Percentiles rank a stretch among this genome's conserved stretches.
phyloP scores from a whole-genome alignment of 257 asterid genomes.

The Primulina huaijiensis region DNA sequence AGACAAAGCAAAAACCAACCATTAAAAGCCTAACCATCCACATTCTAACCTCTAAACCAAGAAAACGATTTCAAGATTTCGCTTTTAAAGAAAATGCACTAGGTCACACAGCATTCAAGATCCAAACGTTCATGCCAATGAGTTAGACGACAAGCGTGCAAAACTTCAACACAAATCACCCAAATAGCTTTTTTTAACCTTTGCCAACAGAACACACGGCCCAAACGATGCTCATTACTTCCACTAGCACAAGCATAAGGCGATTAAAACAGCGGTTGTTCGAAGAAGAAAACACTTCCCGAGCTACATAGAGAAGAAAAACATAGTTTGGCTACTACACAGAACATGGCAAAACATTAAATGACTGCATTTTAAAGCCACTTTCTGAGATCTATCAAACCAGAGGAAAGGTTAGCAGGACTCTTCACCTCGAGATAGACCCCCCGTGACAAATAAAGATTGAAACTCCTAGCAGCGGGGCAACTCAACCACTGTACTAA shows the following conservation, averaged over 20 bases:
- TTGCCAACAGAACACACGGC: constrained; percentile 10
- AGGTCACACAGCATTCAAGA: constrained; percentile 21
- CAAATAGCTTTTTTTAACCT: constrained; percentile 11
- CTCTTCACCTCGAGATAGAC: constrained; percentile 13
- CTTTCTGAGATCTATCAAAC: constrained; percentile 37
- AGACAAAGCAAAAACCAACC: constrained; percentile 44
- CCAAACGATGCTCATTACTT: constrained; percentile 1
- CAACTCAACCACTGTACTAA: constrained; percentile 28
- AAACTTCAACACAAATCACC: constrained; percentile 5
- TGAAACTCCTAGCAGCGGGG: constrained; percentile 20
- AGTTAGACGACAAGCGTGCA: not conserved
- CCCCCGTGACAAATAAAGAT: constrained; percentile 17
- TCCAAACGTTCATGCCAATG: constrained; percentile 15
- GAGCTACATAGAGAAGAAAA: not conserved
- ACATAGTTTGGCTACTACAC: not conserved
- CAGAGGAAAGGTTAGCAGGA: constrained; percentile 28
- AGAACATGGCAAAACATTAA: constrained; percentile 8
- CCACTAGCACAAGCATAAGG: constrained; percentile 13
- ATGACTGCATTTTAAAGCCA: constrained; percentile 5
- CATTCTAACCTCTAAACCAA: constrained; percentile 46
- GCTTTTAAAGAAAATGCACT: constrained; percentile 25
- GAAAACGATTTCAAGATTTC: constrained; percentile 7
- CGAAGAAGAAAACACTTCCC: constrained; percentile 18
- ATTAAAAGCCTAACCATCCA: constrained; percentile 50
- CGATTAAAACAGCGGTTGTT: constrained; percentile 3